Percentiles rank a stretch among this genome's conserved stretches.
These are phyloP conservation scores for Epichloe brachyelytri DNA, from an alignment of 2,329 filamentous ascomycete genomes.

Conservation along the genomic window DNA sequence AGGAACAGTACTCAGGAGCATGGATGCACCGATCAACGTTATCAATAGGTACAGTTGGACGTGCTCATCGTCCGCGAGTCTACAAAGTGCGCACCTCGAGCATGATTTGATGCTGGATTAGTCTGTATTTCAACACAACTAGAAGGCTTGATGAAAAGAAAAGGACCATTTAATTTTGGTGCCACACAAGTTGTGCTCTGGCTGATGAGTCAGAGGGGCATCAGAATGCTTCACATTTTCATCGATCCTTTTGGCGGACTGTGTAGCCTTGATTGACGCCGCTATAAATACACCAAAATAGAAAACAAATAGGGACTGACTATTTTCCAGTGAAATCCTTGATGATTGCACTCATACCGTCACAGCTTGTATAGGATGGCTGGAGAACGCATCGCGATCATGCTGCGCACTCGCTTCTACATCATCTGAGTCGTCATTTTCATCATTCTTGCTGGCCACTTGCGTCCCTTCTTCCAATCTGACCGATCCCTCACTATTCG, in stretches of 20 bases:
- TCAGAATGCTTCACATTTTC: background rate
- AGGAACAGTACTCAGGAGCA: background rate
- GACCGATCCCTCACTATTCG: background rate
- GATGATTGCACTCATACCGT: constrained; percentile 16
- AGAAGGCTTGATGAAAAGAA: background rate
- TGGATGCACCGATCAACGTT: background rate
- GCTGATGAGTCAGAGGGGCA: background rate
- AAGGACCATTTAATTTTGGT: background rate
- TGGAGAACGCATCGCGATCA: constrained; percentile 17
- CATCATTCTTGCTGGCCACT: background rate
- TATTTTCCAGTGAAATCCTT: background rate
- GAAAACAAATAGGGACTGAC: constrained; percentile 7
- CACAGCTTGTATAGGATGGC: constrained; percentile 18
- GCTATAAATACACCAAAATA: constrained; percentile 14
- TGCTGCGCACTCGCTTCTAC: constrained; percentile 11
- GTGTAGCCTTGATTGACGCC: background rate
- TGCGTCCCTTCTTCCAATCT: background rate
- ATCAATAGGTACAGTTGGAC: background rate
- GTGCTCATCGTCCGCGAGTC: background rate
- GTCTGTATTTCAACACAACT: background rate
- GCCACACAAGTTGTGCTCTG: background rate
- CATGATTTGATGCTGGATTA: background rate
- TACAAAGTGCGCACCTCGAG: background rate
- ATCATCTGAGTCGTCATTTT: background rate
- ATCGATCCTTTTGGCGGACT: background rate